phyloP scores from a whole-genome alignment of 495 filamentous ascomycete genomes.

The Aspergillus wentii region DNA sequence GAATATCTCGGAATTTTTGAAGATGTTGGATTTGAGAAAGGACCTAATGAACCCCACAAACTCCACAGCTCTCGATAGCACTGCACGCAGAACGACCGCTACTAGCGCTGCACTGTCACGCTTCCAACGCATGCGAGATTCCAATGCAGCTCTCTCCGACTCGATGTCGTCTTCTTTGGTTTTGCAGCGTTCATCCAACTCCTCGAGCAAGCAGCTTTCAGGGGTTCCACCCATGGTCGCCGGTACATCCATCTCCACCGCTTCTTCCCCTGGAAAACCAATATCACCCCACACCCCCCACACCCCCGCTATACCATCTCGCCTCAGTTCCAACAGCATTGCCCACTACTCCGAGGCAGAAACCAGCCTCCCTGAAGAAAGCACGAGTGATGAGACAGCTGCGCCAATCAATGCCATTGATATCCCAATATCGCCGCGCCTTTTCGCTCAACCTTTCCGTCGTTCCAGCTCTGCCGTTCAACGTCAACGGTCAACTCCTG shows the following conservation, averaged over 20 bases:
- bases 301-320: slow-evolving; percentile 85
- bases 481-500: slow-evolving; percentile 52
- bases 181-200: slow-evolving; percentile 73
- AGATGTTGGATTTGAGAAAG: slow-evolving; percentile 75
- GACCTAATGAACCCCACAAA: slow-evolving; percentile 65
- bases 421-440: slow-evolving; percentile 73
- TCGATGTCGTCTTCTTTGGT: slow-evolving; percentile 82
- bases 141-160: slow-evolving; percentile 78
- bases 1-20: slow-evolving; percentile 88
- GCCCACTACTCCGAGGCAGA: slow-evolving; percentile 58
- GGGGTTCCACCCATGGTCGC: slow-evolving; percentile 81
- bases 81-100: slow-evolving; percentile 53
- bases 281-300: slow-evolving; percentile 92
- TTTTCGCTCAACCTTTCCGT: slow-evolving; percentile 54
- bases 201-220: slow-evolving; percentile 78
- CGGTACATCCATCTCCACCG: slow-evolving; percentile 74
- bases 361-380: slow-evolving; percentile 33
- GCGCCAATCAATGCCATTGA: slow-evolving; percentile 62
- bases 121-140: slow-evolving; percentile 81
- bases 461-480: slow-evolving; percentile 78
- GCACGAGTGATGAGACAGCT: slow-evolving; percentile 26
- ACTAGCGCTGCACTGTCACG: slow-evolving; percentile 62
- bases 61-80: slow-evolving; percentile 50
- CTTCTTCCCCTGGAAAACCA: slow-evolving; percentile 87
- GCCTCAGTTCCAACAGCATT: slow-evolving; percentile 83